Evolutionary conservation across 352 stramenopile genomes (phyloP), one percentile per base, ranked within the genome.

Genomic region (Globisporangium cylindrosporum): DNA sequence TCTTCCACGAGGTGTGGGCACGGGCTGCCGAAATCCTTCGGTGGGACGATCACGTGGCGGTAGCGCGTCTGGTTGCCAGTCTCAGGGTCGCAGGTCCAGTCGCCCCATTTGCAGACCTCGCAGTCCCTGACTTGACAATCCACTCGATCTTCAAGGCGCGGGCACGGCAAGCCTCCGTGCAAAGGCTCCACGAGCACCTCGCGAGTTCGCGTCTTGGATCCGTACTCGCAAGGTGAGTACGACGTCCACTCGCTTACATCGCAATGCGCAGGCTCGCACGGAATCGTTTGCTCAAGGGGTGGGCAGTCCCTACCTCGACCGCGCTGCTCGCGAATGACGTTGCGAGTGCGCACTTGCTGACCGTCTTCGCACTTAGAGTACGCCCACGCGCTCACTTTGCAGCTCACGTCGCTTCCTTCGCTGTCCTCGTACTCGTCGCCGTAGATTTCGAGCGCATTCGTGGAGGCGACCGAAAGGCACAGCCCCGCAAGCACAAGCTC

Each of bases 1-100:
- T 61, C 56, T 54, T 89, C 73, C 1, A 57, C 67, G 12, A 76
- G 63, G 6, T 59, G n/a, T 7, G 73, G 75, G 25, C 81, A 89
- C 29, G 48, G 27, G 0, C 53, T 54, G 3, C 77, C 77, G 2
- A 71, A 66, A 41, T 84, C 80, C 36, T 67, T 69, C 57, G 73
- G 66, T 32, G 71, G 27, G 32, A 69, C 62, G 8, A 86, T 54
- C 5, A 81, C 68, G 12, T 78, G 66, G 14, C 79, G 81, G 9
- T 66, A 73, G 7, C 78, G 79, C 15, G 63, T 72, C 64, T 84
- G 85, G 7, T 43, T 71, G 0, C 73, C 73, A 0, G 65, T 77
- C 2, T 51, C 63, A 0, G 66, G 9, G 46, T 91, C 65, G 66
- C 80, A 89, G 1, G 60, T 66, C 73, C 73, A 82, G 20, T 70